Evolutionary conservation across 1,139 yeast genomes (phyloP).

Genomic region (Geotrichum armillariae): DNA sequence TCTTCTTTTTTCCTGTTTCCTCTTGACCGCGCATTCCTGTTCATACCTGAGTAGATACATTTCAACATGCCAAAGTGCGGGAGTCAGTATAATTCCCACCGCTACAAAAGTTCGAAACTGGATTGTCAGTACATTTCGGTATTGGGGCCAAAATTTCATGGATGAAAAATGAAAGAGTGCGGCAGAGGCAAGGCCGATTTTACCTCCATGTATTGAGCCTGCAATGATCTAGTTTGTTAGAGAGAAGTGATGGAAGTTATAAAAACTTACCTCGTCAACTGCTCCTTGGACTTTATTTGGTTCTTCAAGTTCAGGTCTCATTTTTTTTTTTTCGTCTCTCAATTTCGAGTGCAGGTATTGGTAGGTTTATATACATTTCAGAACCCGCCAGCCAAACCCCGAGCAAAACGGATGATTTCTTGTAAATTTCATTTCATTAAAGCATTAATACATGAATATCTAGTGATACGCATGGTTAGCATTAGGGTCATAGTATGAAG

Average conservation of each 20-base stretch:
- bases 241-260: neutral
- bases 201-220: slow-evolving; percentile 33
- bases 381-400: too few relatives aligned
- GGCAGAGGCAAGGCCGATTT: slow-evolving; percentile 30
- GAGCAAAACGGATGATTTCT: too few relatives aligned
- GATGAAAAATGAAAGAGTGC: slow-evolving; percentile 27
- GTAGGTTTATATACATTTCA: too few relatives aligned
- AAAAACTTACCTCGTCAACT: slow-evolving; percentile 30
- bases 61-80: slow-evolving; percentile 35
- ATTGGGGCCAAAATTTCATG: slow-evolving; percentile 30
- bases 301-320: slow-evolving; percentile 37
- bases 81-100: slow-evolving; percentile 32
- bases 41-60: slow-evolving; percentile 30
- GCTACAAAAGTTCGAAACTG: slow-evolving; percentile 35
- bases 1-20: slow-evolving; percentile 25
- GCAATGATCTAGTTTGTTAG: slow-evolving; percentile 27
- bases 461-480: too few relatives aligned
- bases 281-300: slow-evolving; percentile 36
- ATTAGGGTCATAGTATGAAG: too few relatives aligned
- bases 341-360: neutral
- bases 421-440: too few relatives aligned
- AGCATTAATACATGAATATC: too few relatives aligned
- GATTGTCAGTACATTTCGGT: slow-evolving; percentile 30
- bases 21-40: slow-evolving; percentile 29
- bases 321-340: slow-evolving; percentile 9